Base-by-base conservation (phyloP, 306 rosid species). In the Cucurbita argyrosperma region DNA sequence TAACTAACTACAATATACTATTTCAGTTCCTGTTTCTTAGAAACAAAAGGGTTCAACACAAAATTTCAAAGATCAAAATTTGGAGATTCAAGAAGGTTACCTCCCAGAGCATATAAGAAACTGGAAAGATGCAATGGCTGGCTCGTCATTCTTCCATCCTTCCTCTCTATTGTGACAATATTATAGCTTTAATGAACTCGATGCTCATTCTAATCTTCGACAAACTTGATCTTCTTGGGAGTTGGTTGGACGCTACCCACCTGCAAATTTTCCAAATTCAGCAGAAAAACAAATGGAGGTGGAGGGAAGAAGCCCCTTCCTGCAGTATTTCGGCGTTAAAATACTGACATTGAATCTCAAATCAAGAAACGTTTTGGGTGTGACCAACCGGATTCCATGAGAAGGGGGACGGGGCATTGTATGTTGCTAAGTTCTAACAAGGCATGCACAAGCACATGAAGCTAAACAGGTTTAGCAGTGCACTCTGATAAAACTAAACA, bases 161-260 rank as follows among this genome's bases (percentile, higher is more conserved):
- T 13, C 53, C n/a, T 37, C 51, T 64, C 51, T 64, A 35, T 50
- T 40, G 37, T 43, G 35, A 63, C 40, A 18, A 18, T 63, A 39
- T 63, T 38, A 4, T 18, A 64, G 71, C 71, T 42, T 40, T 37
- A 5, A 10, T 5, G 73, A 49, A 47, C 50, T 21, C 0, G 14
- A 68, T 57, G 3, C 21, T 13, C 26, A 4, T 45, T 69, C 81
- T 80, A 74, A 18, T 82, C 80, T 38, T 76, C 86, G 46, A 84
- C 86, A 56, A 89, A 89, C 80, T 85, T 94, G 59, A 85, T 89
- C 84, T 90, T 94, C 92, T 90, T 94, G n/a, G 97, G 91, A 66
- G 82, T 81, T 76, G 97, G 85, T 18, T 83, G 89, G 66, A 80
- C 4, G 76, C 76, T 74, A 58, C 92, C 95, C 74, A 88, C 86